phyloP scores from a whole-genome alignment of 345 rosid species.

The Tarenaya hassleriana region DNA sequence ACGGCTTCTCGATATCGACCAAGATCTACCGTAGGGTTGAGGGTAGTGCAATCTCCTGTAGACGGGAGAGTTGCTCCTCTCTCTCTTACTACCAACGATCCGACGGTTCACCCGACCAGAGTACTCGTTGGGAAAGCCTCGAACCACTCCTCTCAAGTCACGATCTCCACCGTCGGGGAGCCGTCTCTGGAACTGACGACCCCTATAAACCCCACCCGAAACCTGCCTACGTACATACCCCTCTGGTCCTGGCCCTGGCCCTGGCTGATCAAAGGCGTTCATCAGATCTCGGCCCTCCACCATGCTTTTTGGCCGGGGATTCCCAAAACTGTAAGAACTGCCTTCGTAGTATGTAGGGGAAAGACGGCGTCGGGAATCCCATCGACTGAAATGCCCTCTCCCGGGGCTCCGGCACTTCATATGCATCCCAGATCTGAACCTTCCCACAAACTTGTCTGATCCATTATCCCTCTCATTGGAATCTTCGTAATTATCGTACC shows the following conservation, averaged over 20 bases:
- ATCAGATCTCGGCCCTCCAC: slow-evolving; percentile 27
- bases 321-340: slow-evolving; percentile 27
- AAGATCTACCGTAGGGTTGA: slow-evolving; percentile 28
- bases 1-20: slow-evolving; percentile 45
- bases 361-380: slow-evolving; percentile 33
- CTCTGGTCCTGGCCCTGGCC: slow-evolving; percentile 28
- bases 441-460: slow-evolving; percentile 27
- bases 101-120: slow-evolving; percentile 22
- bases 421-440: slow-evolving; percentile 33
- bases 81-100: slow-evolving; percentile 33
- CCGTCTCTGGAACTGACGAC: slow-evolving; percentile 38
- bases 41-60: slow-evolving; percentile 29
- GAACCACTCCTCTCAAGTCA: slow-evolving; percentile 7
- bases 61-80: slow-evolving; percentile 39
- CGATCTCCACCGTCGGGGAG: slow-evolving; percentile 15
- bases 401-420: slow-evolving; percentile 33
- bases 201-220: slow-evolving; percentile 28
- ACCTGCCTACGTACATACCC: slow-evolving; percentile 31
- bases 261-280: slow-evolving; percentile 23
- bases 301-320: slow-evolving; percentile 28
- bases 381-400: slow-evolving; percentile 22
- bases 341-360: slow-evolving; percentile 24
- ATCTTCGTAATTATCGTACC: slow-evolving; percentile 33
- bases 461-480: slow-evolving; percentile 26
- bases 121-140: slow-evolving; percentile 28